Evolutionary conservation across 305 asterid species (phyloP).

Genomic region (Rubia occidens): DNA sequence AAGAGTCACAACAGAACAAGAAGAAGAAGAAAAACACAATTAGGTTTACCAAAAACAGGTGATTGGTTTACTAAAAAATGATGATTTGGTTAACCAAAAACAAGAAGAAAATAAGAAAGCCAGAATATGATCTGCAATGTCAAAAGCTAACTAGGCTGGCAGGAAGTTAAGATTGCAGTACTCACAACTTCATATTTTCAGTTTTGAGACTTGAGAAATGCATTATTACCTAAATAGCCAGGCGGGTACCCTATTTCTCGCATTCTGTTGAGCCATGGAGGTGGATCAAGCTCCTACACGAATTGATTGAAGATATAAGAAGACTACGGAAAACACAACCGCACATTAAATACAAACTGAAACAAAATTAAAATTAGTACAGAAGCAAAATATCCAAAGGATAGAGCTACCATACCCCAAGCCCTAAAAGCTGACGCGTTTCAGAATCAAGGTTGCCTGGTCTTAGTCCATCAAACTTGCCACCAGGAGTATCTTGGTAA

Average conservation of each 20-base stretch:
- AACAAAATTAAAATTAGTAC: neutral
- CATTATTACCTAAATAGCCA: slow-evolving; percentile 73
- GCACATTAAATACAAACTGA: neutral
- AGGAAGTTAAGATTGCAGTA: neutral
- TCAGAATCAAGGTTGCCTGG: slow-evolving; percentile 84
- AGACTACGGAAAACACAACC: neutral
- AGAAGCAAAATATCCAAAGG: neutral
- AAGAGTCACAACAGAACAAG: neutral
- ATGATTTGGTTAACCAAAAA: neutral
- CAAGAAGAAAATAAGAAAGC: neutral
- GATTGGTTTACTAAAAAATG: too few species aligned
- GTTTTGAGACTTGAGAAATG: neutral
- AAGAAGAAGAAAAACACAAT: neutral
- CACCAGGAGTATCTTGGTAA: slow-evolving; percentile 72
- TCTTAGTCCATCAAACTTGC: slow-evolving; percentile 76
- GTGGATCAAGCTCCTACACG: slow-evolving; percentile 82
- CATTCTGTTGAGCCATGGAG: slow-evolving; percentile 98
- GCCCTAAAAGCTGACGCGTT: slow-evolving; percentile 68
- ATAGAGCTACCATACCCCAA: slow-evolving; percentile 46
- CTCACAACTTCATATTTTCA: neutral
- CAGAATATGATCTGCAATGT: neutral
- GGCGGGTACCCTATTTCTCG: slow-evolving; percentile 96
- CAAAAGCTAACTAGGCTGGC: neutral
- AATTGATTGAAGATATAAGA: slow-evolving; percentile 20
- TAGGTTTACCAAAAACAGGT: neutral